Evolutionary conservation across 805 yeast genomes (phyloP), one percentile per base, ranked within the genome.

Genomic region (Torulaspora franciscae): DNA sequence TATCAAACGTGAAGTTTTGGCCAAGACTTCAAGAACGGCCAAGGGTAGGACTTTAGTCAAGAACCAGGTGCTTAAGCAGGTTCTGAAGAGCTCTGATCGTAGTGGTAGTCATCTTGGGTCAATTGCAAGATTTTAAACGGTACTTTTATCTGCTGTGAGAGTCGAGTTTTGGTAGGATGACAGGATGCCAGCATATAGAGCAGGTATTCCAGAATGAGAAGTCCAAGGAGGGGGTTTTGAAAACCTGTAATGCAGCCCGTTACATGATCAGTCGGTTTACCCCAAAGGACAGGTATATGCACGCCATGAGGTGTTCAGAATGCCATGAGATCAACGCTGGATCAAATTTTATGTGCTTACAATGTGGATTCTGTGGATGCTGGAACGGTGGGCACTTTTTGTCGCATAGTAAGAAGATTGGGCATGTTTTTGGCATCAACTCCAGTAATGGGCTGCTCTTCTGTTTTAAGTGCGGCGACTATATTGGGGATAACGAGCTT

Each of bases 351-450:
- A 76, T 84, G 72, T 85, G 95, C 61, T 62, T 85, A 32, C 90
- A 84, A 58, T 85, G 95, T 59, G 83, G 89, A 1, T 80, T 78
- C 58, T 78, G 82, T 43, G 91, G 91, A 1, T 85, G 95, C 59
- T 73, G 76, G 68, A 69, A 71, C 37, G 61, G 67, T 32, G 57
- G 66, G 4, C 82, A 77, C 58, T 75, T 76, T 34, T 56, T 64
- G 23, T 50, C 49, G 6, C 84, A 79, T 60, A 74, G 78, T 13
- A 68, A 70, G 50, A 52, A 58, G 11, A 59, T 65, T 2, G 76
- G 77, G 17, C 87, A 81, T 64, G 61, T 71, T 2, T 73, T 80
- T 61, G 87, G 83, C 17, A 81, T 87, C 30, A 89, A 84, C 62
- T 71, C 88, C 2, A 68, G 70, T 14, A 74, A 79, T 40, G 90